Base-by-base conservation (phyloP, 2,329 filamentous ascomycete genomes). In the Penicillium sp. region DNA sequence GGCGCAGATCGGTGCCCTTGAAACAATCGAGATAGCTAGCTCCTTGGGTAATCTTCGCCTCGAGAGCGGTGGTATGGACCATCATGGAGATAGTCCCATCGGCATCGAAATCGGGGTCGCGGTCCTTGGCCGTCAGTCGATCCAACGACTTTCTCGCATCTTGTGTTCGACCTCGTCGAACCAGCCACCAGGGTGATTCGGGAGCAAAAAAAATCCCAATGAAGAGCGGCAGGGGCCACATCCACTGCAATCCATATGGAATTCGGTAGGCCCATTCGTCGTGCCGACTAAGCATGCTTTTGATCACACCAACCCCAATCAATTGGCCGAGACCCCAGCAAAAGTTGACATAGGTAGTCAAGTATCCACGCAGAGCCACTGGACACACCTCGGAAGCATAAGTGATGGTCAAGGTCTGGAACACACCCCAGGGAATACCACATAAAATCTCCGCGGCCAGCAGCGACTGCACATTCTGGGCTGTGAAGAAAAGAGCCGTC, bases 71-170 rank as follows among this genome's bases (percentile, higher is more conserved):
- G 0, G 87, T 95, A 58, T 93, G 85, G 1, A 87, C 79, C 84
- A 95, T 94, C 85, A 94, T 93, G 53, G 85, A 81, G 33, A 94
- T 73, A 0, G 85, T 92, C 65, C 92, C 85, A 45, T 93, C 84
- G 8, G 84, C 77, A 54, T 93, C 77, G 52, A 92, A 89, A 43
- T 82, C 75, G 1, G 78, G 81, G 43, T 86, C 80, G 2, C 52
- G 47, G 6, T 61, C 54, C 10, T 60, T 32, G 51, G 65, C 65
- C 3, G 75, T 73, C 40, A 80, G 48, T 39, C 68, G 57, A 32
- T 59, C 48, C 16, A 68, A 50, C 4, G 65, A 44, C 32, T 60
- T 61, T 50, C 72, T 73, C 13, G 71, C 71, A 20, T 72, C 66
- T n/a, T 68, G 61, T 0, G 65, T 59, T 8, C 62, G 61, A 2